Conservation (phyloP, 139 green algal species). For the Closterium sp. region DNA sequence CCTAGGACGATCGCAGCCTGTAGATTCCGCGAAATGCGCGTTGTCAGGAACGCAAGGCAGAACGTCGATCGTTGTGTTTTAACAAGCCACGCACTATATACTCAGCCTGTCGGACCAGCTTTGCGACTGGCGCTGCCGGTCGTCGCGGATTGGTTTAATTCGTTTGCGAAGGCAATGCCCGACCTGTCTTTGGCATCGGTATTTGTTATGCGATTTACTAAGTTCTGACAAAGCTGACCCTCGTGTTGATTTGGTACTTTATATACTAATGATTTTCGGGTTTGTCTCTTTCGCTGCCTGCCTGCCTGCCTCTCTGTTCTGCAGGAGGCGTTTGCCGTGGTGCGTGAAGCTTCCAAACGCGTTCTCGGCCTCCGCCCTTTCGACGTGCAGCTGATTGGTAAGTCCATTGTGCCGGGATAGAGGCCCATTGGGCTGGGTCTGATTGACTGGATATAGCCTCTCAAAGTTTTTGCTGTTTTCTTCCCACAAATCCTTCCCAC, state of each 20-base stretch:
- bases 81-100: neutral
- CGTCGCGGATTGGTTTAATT: neutral
- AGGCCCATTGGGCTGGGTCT: too few relatives aligned
- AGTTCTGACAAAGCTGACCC: neutral
- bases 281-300: neutral
- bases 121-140: neutral
- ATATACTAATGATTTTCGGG: too few relatives aligned
- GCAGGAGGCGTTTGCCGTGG: conserved; percentile 67
- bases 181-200: too few relatives aligned
- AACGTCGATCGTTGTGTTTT: neutral
- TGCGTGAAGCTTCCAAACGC: conserved; percentile 84
- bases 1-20: neutral
- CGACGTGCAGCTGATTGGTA: conserved; percentile 96
- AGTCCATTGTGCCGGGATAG: too few relatives aligned
- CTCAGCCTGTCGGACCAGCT: neutral
- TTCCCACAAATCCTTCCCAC: too few relatives aligned
- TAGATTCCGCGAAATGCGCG: neutral
- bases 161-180: too few relatives aligned
- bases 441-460: too few relatives aligned
- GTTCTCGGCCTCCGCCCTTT: conserved; percentile 95
- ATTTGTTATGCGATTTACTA: neutral
- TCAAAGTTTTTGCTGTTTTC: too few relatives aligned
- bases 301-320: neutral
- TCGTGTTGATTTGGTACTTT: neutral
- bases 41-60: neutral